Evolutionary conservation across 1,139 yeast genomes (phyloP), one percentile per base, ranked within the genome.

Genomic region (Nakaseomyces delphensis): DNA sequence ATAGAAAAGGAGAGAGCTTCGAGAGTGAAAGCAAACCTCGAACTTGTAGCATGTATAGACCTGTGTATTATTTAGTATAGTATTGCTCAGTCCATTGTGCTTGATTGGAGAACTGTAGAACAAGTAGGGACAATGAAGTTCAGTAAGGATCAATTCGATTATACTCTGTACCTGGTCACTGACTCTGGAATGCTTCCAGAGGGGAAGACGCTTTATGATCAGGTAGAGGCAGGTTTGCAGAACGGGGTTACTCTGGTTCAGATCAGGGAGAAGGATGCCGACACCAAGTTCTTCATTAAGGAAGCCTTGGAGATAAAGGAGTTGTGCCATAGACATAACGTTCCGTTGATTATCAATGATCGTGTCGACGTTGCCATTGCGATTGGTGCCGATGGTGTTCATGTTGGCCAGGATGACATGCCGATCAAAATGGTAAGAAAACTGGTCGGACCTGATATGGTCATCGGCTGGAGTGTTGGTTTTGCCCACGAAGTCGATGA

Each of bases 331-430:
- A 59, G 64, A 32, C 73, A 70, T 37, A 72, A 74, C 0, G 77
- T 89, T 15, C 96, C 96, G 0, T 67, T 89, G 49, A 77, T 89
- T 27, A 87, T 89, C 55, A 86, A 89, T 56, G 96, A 89, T 57
- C 67, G 96, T 38, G 74, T 86, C 6, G 97, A 89, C 57, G 86
- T 89, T 5, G 96, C 96, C 0, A 66, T 87, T 41, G 96, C 96
- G 0, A 70, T 85, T 43, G 93, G 76, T 53, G 95, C 95, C 0
- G 96, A 87, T 46, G 95, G 95, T 28, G 82, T 89, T 13, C 97
- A 89, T 65, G 86, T 89, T 16, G 97, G 97, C 1, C 96, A 87
- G 60, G 91, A 82, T 45, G 97, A 89, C 57, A 83, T 89, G 85
- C 69, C 69, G n/a, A 81, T 82, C 2, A 60, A 62, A 1, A 50